These are phyloP conservation scores for Hypoxylon sp. DNA, from an alignment of 2,329 filamentous ascomycete species.

Conservation along the genomic window DNA sequence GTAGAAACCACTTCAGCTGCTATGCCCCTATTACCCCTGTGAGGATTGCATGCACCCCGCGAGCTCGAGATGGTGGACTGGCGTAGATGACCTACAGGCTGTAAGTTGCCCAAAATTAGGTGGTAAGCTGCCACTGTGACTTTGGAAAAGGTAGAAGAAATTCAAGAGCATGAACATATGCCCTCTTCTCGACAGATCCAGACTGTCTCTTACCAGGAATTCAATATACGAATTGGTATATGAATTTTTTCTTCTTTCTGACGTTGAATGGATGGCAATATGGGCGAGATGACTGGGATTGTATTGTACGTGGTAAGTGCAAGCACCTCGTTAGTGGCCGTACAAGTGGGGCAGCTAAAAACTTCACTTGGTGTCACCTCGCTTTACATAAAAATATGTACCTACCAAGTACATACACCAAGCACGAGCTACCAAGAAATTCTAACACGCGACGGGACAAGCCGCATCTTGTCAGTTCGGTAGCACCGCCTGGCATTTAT, in stretches of 20 bases:
- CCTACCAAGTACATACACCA: not conserved
- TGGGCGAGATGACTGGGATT: no score
- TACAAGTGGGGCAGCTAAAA: conserved; percentile 17
- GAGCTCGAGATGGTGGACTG: not conserved
- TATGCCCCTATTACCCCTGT: not conserved
- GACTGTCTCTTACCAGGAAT: not conserved
- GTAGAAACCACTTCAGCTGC: not conserved
- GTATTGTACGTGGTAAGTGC: no score
- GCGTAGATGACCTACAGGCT: not conserved
- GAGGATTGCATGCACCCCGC: conserved; percentile 4
- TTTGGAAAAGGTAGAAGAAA: not conserved
- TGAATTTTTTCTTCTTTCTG: conserved; percentile 15
- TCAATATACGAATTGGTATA: conserved; percentile 1
- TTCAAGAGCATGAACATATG: not conserved
- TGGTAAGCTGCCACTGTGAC: not conserved
- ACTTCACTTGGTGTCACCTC: no score
- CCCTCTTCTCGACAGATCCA: not conserved
- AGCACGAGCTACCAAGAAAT: not conserved
- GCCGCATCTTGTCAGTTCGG: not conserved
- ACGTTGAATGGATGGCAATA: no score
- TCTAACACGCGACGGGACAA: not conserved
- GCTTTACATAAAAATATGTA: no score
- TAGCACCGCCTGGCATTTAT: not conserved
- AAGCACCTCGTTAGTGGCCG: conserved; percentile 12
- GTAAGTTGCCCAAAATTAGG: not conserved